Evolutionary conservation across 2,329 filamentous ascomycete genomes (phyloP), one percentile per base, ranked within the genome.

Genomic region (Blumeriella jaapii): DNA sequence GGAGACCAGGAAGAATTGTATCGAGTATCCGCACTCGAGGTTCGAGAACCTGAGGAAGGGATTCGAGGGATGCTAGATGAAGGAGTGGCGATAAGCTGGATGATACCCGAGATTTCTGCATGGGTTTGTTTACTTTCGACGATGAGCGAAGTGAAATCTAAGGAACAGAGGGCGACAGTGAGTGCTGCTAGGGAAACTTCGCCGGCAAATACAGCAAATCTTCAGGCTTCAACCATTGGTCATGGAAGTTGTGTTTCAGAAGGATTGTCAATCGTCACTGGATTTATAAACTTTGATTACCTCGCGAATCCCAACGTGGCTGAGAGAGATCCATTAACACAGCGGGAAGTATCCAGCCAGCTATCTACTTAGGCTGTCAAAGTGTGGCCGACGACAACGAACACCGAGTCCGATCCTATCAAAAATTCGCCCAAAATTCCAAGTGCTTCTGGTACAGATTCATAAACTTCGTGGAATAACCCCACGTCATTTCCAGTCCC

Each of bases 31-130:
- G 4, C 58, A 68, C 31, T 74, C 66, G 29, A 80, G 79, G 60
- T 85, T 82, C 48, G 78, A 82, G 33, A 85, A 85, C 51, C 46
- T 85, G 43, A 66, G 64, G 50, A 61, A 64, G 12, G 72, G 73
- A 0, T 71, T 78, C 44, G 61, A 67, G 27, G 35, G 30, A 8
- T 33, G 31, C 17, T 39, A 27, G 29, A 51, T 24, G 7, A n/a
- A n/a, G n/a, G n/a, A n/a, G n/a, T n/a, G n/a, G n/a, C n/a, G n/a
- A n/a, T n/a, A n/a, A n/a, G n/a, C n/a, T n/a, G n/a, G n/a, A n/a
- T n/a, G n/a, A n/a, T n/a, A n/a, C n/a, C n/a, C n/a, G n/a, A n/a
- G n/a, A n/a, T n/a, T n/a, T n/a, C n/a, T n/a, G n/a, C n/a, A n/a
- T n/a, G n/a, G n/a, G n/a, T n/a, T n/a, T n/a, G n/a, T n/a, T n/a